Evolutionary conservation across 1,284 basidiomycete genomes (phyloP), one percentile per base, ranked within the genome.

Genomic region (Ustilago cynodontis): DNA sequence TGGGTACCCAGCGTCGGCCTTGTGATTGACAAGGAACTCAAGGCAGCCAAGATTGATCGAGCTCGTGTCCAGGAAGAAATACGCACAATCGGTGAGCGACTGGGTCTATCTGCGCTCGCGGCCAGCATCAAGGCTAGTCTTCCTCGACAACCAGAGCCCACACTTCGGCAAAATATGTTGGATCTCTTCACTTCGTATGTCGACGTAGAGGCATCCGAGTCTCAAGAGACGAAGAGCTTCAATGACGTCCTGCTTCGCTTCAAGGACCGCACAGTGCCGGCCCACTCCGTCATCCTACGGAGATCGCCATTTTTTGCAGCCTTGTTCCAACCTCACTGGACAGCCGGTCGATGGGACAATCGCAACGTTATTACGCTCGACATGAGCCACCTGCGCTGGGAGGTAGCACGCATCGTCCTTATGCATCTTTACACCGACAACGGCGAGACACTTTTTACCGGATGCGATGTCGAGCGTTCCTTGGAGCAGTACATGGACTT

Each of bases 281-380:
- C 90, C 9, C 92, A 97, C 84, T 94, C 94, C 0, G 86, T 89
- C 11, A 86, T 98, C 18, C 88, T 99, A 20, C 89, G 94, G 0
- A 90, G 96, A 2, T 95, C 93, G 49, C 90, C 91, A 1, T 93
- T 98, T 84, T 98, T 98, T 83, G 88, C 91, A 7, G 90, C 90
- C n/a, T 92, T 99, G 86, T 94, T 96, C 84, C 91, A 91, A 78
- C 88, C 89, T 26, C 93, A 91, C 45, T 98, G 96, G 94, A 93
- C 93, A 3, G 82, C 76, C 22, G 88, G 88, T 24, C 89, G 93
- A 11, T 89, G 90, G 88, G 88, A 88, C n/a, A 77, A 31, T 13
- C 89, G 89, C 10, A 88, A 89, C 2, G 79, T 85, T 16, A 84
- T 97, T 14, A 86, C 87, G 1, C 86, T 98, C 51, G 88, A 94